Conservation (phyloP, 176 grass and related monocot genomes). For the Oryza nivara region DNA sequence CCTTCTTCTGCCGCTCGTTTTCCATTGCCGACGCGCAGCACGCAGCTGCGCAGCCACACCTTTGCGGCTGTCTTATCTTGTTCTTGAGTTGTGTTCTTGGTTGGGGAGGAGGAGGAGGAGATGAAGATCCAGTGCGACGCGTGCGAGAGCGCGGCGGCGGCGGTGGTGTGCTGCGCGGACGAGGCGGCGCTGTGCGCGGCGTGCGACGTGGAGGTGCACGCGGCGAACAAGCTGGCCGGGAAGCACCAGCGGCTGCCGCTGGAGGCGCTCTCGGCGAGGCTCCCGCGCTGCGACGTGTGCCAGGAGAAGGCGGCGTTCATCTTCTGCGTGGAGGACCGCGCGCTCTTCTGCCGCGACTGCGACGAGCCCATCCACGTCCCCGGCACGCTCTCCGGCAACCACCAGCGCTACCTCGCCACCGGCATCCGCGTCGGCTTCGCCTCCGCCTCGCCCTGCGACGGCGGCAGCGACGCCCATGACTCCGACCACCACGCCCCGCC, state of each 20-base stretch:
- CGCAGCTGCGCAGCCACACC: not conserved
- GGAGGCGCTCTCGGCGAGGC: slow-evolving; percentile 58
- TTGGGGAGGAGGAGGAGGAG: not conserved
- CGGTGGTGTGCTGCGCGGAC: slow-evolving; percentile 84
- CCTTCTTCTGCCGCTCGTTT: not conserved
- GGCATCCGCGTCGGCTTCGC: slow-evolving; percentile 83
- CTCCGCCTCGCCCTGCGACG: slow-evolving; percentile 31
- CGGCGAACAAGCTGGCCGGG: slow-evolving; percentile 84
- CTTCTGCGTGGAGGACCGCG: slow-evolving; percentile 97
- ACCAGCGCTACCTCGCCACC: slow-evolving; percentile 94
- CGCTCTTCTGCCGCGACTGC: slow-evolving; percentile 96
- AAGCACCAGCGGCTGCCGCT: slow-evolving; percentile 90
- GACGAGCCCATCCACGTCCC: slow-evolving; percentile 93
- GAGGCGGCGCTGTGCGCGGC: slow-evolving; percentile 87
- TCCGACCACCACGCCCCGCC: slow-evolving; percentile 52
- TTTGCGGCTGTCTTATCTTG: slow-evolving; percentile 4
- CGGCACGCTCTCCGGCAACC: slow-evolving; percentile 85
- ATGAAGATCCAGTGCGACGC: slow-evolving; percentile 97
- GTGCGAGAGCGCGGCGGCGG: slow-evolving; percentile 69
- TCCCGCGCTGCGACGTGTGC: slow-evolving; percentile 85
- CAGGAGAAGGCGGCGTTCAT: slow-evolving; percentile 99
- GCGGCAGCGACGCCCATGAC: slow-evolving; percentile 28
- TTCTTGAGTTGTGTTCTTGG: not conserved
- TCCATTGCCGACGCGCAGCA: no score
- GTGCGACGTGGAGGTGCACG: slow-evolving; percentile 83